A percentile compares a stretch with the other conserved stretches of the same genome.
Evolutionary conservation across 306 rosid species (phyloP).

Genomic region (Betula pendula): DNA sequence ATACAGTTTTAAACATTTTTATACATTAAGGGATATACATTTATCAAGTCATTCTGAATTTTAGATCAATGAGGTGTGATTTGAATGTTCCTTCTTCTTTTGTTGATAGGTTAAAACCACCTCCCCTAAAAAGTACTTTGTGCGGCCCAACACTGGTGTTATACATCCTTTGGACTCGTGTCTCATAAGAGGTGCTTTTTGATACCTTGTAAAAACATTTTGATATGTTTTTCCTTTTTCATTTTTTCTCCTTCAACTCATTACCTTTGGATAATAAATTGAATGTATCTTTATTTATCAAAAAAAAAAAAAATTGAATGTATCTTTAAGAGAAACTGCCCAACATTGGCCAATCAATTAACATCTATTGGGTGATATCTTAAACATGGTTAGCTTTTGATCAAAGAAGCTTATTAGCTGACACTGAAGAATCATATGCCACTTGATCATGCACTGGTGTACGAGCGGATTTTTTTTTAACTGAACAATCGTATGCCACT

Average conservation of each 20-base stretch:
- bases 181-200: constrained; percentile 76
- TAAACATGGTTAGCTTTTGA: background rate
- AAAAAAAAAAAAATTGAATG: background rate
- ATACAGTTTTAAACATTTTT: background rate
- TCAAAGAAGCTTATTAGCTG: background rate
- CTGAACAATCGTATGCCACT: constrained; percentile 21
- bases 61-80: constrained; percentile 10
- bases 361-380: background rate
- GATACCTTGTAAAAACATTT: background rate
- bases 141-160: constrained; percentile 92
- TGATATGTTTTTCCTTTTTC: background rate
- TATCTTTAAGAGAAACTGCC: constrained; percentile 3
- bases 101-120: constrained; percentile 91
- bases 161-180: constrained; percentile 84
- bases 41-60: constrained; percentile 2
- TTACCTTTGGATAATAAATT: background rate
- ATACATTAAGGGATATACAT: constrained; percentile 6
- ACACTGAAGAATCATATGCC: constrained; percentile 25
- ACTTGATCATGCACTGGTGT: constrained; percentile 8
- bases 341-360: background rate
- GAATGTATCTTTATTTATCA: background rate
- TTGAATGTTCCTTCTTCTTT: constrained; percentile 11
- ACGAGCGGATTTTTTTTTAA: background rate
- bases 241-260: background rate
- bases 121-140: constrained; percentile 95